Conservation (phyloP, 148 eudicot species). For the Arctostaphylos glauca region DNA sequence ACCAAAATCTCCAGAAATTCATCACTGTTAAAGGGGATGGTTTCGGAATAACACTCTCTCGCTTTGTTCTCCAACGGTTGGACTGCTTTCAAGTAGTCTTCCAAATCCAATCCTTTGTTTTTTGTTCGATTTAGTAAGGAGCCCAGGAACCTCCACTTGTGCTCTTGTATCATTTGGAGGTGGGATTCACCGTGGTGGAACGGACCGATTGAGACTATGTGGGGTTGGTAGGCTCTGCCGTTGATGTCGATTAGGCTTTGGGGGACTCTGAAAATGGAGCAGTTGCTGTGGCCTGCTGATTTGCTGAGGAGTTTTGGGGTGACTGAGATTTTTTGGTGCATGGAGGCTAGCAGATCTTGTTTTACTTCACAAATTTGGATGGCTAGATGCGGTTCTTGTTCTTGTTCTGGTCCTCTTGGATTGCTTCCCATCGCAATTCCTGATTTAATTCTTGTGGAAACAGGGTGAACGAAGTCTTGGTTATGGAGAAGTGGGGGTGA, state of each 20-base stretch:
- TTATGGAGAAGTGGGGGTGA: background rate
- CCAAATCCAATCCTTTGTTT: slow-evolving; percentile 21
- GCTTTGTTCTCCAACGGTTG: slow-evolving; percentile 42
- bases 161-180: slow-evolving; percentile 67
- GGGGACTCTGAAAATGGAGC: slow-evolving; percentile 77
- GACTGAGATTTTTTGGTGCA: slow-evolving; percentile 31
- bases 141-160: slow-evolving; percentile 67
- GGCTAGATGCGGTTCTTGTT: slow-evolving; percentile 15
- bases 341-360: slow-evolving; percentile 18
- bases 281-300: slow-evolving; percentile 55
- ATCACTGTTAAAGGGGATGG: slow-evolving; percentile 16
- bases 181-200: slow-evolving; percentile 51
- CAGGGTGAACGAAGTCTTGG: background rate
- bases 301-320: slow-evolving; percentile 51
- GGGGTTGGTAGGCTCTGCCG: slow-evolving; percentile 52
- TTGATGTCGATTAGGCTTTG: slow-evolving; percentile 49
- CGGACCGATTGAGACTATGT: slow-evolving; percentile 72
- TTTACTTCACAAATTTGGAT: slow-evolving; percentile 32
- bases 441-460: background rate
- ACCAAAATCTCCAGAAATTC: slow-evolving; percentile 69
- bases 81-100: slow-evolving; percentile 36
- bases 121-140: slow-evolving; percentile 28
- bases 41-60: slow-evolving; percentile 61
- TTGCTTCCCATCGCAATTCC: slow-evolving; percentile 11
- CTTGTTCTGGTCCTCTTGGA: background rate